These are phyloP conservation scores for Ascochyta pisi DNA, from an alignment of 2,329 filamentous ascomycete genomes.

Conservation along the genomic window DNA sequence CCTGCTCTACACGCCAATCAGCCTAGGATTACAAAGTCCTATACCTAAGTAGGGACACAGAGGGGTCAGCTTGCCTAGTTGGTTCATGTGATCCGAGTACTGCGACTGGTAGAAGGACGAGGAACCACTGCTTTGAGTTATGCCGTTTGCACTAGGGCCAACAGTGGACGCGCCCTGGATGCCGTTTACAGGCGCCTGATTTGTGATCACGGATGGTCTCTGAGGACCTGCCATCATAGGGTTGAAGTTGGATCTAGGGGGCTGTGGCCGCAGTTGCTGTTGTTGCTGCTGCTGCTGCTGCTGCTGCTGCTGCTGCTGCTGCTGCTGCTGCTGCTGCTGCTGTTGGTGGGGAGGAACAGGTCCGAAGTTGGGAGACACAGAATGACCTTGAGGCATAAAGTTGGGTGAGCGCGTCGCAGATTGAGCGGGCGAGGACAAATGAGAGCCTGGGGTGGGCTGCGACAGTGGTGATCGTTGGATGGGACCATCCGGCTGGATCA, in stretches of 20 bases:
- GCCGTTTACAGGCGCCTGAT: constrained; percentile 46
- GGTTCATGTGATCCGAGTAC: constrained; percentile 93
- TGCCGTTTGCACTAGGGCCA: constrained; percentile 45
- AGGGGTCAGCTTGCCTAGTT: constrained; percentile 82
- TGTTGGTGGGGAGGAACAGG: constrained; percentile 56
- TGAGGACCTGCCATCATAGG: constrained; percentile 52
- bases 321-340: constrained; percentile 11
- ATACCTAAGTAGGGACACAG: constrained; percentile 56
- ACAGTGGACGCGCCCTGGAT: constrained; percentile 47
- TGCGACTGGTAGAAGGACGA: constrained; percentile 79
- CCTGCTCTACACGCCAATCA: constrained; percentile 82
- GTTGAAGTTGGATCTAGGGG: constrained; percentile 57
- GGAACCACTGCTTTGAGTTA: constrained; percentile 49
- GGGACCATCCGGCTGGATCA: constrained; percentile 49
- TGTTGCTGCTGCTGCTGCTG: constrained; percentile 26
- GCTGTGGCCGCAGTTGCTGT: constrained; percentile 51
- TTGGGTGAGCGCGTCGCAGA: constrained; percentile 65
- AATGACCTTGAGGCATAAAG: constrained; percentile 63
- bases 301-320: constrained; percentile 33
- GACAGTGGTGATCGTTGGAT: constrained; percentile 71
- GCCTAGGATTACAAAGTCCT: constrained; percentile 71
- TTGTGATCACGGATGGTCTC: constrained; percentile 46
- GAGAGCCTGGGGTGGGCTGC: constrained; percentile 83
- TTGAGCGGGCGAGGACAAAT: constrained; percentile 71
- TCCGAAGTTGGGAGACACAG: constrained; percentile 67